Base-by-base conservation (phyloP, 2,329 filamentous ascomycete genomes). In the Xylaria sp. region DNA sequence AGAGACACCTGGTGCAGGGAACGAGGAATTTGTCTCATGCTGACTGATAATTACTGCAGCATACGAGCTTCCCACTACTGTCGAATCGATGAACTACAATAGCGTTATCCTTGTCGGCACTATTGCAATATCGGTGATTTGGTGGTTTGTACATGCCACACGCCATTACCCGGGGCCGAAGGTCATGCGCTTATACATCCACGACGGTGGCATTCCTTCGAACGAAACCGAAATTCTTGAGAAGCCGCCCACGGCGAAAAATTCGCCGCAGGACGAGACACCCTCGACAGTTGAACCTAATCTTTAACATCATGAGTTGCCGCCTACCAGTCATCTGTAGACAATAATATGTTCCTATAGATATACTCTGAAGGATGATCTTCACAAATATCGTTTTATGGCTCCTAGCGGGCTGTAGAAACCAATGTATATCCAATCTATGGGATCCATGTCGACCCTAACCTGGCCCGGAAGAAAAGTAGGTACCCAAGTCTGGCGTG, bases 71-170 rank as follows among this genome's bases (percentile, higher is more conserved):
- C 83, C 83, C 1, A 80, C 80, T 1, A 80, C 78, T 0, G 75
- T 74, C n/a, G 76, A 79, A 26, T 71, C 77, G 1, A 86, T 86
- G 84, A 86, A 85, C 71, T 86, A 84, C 74, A 88, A 86, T 75
- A 85, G 82, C 68, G 86, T 87, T 3, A 86, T 87, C 64, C 75
- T 88, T 26, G 82, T 82, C 20, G 84, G 86, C 26, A 79, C 83
- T 53, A 71, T 87, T n/a, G 71, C 78, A 0, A 65, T 87, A 5
- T 85, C 85, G 0, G 77, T 77, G 0, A 65, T 83, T 4, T 87
- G 85, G 85, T 88, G 86, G 67, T 15, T 69, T 1, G 54, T 83
- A 2, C 82, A 87, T 66, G 85, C 83, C 3, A 72, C 76, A 23
- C 76, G 76, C 48, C 80, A 86, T 67, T 88, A 88, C 68, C 82